Base-by-base conservation (phyloP, 2,329 filamentous ascomycete genomes). In the Sordariomycetes sp. region DNA sequence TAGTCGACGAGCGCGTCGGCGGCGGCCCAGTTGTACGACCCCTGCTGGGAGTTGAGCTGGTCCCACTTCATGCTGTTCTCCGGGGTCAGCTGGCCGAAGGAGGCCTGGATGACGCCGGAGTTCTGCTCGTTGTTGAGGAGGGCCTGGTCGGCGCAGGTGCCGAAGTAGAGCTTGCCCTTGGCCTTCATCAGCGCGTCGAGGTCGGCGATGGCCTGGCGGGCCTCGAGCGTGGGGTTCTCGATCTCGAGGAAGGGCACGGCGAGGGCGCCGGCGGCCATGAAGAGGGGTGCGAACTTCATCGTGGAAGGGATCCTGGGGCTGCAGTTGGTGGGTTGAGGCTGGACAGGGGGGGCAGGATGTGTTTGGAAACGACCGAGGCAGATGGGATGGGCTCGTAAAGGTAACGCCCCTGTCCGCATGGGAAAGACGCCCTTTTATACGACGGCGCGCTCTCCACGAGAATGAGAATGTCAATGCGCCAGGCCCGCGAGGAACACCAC, bases 1-100 rank as follows among this genome's bases (percentile, higher is more conserved):
- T 75, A 87, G 68, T 82, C 69, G 60, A 86, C 81, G 10, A 86
- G 74, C 65, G 77, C 76, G 68, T 87, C 85, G 14, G 81, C 77
- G n/a, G 69, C 70, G 18, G 64, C 67, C 64, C 83, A 85, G 62
- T 72, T 82, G 76, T 83, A 88, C 1, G 63, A 65, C 60, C 76
- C 77, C 60, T 74, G 72, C 32, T 67, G 66, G n/a, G 64, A 65
- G 68, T 86, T 73, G 20, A 75, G 75, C 37, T 78, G 71, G 63
- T 86, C 81, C 84, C 84, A 88, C 71, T 88, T 88, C 79, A 87
- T 85, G 66, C 76, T 81, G 75, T 89, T 88, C 74, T 88, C 86
- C 1, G 80, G 78, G 0, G 85, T 87, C 24, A 88, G 73, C 67
- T 83, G 79, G 22, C 84, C 83, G 61, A 87, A 88, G 68, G 86